Conservation (phyloP, 2,329 filamentous ascomycete genomes). For the Xylaria polymorpha region DNA sequence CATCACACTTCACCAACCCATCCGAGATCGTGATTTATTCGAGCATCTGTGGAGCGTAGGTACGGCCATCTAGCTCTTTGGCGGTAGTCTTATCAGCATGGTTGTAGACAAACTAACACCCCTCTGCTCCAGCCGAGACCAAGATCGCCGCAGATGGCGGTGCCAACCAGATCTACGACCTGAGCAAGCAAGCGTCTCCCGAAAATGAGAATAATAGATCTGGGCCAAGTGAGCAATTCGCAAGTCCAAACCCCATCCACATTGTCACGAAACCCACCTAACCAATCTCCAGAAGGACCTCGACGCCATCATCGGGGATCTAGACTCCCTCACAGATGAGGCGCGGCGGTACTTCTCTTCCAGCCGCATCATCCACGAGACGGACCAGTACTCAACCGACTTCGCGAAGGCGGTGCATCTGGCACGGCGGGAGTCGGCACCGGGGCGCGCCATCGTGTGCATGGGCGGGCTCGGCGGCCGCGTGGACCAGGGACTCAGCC, state of each 20-base stretch:
- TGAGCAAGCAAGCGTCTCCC: slow-evolving; percentile 42
- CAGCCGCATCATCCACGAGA: slow-evolving; percentile 73
- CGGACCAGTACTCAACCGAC: slow-evolving; percentile 90
- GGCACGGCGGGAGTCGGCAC: slow-evolving; percentile 37
- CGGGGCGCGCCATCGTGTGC: slow-evolving; percentile 72
- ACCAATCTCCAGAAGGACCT: slow-evolving; percentile 64
- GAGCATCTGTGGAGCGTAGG: slow-evolving; percentile 47
- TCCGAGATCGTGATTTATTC: slow-evolving; percentile 51
- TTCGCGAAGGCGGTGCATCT: slow-evolving; percentile 81
- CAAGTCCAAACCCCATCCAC: slow-evolving; percentile 18
- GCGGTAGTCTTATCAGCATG: background rate
- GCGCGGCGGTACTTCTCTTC: slow-evolving; percentile 73
- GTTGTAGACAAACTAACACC: slow-evolving; percentile 39
- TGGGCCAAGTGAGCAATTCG: slow-evolving; percentile 10
- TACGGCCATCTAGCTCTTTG: slow-evolving; percentile 27
- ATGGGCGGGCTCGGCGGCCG: slow-evolving; percentile 88
- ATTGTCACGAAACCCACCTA: background rate
- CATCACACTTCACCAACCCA: slow-evolving; percentile 71
- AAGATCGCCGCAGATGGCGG: slow-evolving; percentile 91
- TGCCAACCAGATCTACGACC: slow-evolving; percentile 76
- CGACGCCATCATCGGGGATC: slow-evolving; percentile 84
- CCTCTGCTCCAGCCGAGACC: slow-evolving; percentile 63
- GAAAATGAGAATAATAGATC: background rate
- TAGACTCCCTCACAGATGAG: slow-evolving; percentile 80
- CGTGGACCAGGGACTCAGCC: slow-evolving; percentile 90